A percentile compares a stretch with the other conserved stretches of the same genome.
phyloP scores from a whole-genome alignment of 2,329 filamentous ascomycete species.

The Xylariaceae sp. region DNA sequence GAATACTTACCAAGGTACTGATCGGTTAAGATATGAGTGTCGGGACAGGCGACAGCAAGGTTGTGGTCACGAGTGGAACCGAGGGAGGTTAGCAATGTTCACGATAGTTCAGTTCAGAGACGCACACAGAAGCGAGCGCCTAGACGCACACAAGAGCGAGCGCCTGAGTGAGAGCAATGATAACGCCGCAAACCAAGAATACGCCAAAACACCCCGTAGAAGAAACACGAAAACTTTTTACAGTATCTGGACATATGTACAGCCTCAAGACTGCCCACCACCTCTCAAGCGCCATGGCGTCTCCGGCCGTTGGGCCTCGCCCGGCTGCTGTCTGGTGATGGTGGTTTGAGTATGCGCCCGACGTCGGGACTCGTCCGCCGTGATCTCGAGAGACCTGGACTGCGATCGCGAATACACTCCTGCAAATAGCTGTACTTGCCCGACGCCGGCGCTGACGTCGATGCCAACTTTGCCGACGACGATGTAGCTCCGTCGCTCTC shows the following conservation, averaged over 20 bases:
- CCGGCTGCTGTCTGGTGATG: slow-evolving; percentile 31
- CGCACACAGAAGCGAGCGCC: too few relatives aligned
- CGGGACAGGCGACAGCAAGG: too few relatives aligned
- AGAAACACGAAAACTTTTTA: slow-evolving; percentile 14
- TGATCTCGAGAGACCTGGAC: slow-evolving; percentile 25
- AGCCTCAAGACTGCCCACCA: slow-evolving; percentile 5
- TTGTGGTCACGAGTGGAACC: too few relatives aligned
- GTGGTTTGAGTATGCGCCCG: slow-evolving; percentile 43
- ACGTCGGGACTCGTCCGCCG: slow-evolving; percentile 39
- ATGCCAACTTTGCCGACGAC: slow-evolving; percentile 16
- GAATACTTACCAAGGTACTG: too few relatives aligned
- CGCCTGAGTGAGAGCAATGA: too few relatives aligned
- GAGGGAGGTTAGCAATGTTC: too few relatives aligned
- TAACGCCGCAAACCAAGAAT: too few relatives aligned
- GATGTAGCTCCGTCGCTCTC: slow-evolving; percentile 19
- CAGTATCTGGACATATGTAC: slow-evolving; percentile 28
- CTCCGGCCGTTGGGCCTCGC: slow-evolving; percentile 34
- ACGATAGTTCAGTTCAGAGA: too few relatives aligned
- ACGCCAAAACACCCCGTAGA: slow-evolving; percentile 3
- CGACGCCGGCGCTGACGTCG: slow-evolving; percentile 20
- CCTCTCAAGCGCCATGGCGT: slow-evolving; percentile 27
- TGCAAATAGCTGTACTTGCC: slow-evolving; percentile 14
- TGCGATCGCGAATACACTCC: slow-evolving; percentile 23
- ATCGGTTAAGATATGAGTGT: too few relatives aligned
- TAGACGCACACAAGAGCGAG: too few relatives aligned